Evolutionary conservation across 345 rosid genomes (phyloP).

Genomic region (Citrus australasica): DNA sequence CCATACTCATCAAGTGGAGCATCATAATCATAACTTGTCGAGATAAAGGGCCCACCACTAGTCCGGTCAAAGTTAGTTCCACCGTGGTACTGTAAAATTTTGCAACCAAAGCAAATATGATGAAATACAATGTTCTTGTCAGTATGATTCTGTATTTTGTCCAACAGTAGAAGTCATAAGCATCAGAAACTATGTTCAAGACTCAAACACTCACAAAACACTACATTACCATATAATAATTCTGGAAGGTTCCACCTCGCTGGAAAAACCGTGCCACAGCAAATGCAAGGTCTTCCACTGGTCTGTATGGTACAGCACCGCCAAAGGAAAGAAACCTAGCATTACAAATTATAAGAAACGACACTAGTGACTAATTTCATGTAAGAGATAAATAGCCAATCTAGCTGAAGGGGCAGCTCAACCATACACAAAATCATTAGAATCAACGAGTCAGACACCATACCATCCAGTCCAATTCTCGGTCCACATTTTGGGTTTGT

Average conservation of each 20-base stretch:
- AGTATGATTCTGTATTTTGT: not conserved
- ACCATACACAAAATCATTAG: constrained; percentile 7
- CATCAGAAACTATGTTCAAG: not conserved
- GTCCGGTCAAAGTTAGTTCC: constrained; percentile 88
- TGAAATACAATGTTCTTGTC: constrained; percentile 1
- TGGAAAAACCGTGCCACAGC: constrained; percentile 91
- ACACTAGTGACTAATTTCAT: not conserved
- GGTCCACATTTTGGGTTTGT: constrained; percentile 95
- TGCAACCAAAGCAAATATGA: constrained; percentile 19
- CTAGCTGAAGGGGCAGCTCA: not conserved
- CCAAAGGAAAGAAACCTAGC: constrained; percentile 79
- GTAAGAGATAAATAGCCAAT: not conserved
- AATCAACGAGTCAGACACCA: constrained; percentile 14
- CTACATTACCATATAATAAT: constrained; percentile 85
- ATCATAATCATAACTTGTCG: constrained; percentile 95
- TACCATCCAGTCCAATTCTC: constrained; percentile 99
- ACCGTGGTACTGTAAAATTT: constrained; percentile 71
- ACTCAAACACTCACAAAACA: not conserved
- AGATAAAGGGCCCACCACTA: constrained; percentile 87
- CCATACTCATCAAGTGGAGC: constrained; percentile 98
- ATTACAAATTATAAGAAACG: constrained; percentile 11
- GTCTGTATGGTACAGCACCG: constrained; percentile 80
- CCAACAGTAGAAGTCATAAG: not conserved
- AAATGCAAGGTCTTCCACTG: constrained; percentile 89
- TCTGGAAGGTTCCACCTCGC: constrained; percentile 94